Evolutionary conservation across 768 basidiomycete genomes (phyloP).

Genomic region (Grammothele lineata): DNA sequence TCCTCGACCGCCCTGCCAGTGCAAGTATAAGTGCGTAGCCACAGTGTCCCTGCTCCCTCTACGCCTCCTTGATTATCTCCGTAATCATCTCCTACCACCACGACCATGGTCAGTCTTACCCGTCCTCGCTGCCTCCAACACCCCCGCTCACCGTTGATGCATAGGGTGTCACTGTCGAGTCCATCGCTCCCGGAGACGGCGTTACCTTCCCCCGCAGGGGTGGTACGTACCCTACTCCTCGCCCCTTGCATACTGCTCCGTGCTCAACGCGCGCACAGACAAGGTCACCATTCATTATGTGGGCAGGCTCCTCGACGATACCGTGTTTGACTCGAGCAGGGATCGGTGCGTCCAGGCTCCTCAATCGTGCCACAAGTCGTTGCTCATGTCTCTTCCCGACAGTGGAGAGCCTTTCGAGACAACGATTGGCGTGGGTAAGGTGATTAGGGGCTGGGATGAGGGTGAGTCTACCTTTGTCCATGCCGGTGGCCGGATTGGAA

Average conservation of each 20-base stretch:
- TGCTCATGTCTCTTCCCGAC: constrained; percentile 6
- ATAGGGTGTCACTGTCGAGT: constrained; percentile 70
- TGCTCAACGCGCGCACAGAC: constrained; percentile 40
- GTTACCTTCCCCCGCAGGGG: constrained; percentile 60
- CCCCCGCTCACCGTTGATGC: constrained; percentile 1
- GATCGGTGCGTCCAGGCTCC: constrained; percentile 51
- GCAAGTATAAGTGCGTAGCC: constrained; percentile 42
- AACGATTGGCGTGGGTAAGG: constrained; percentile 72
- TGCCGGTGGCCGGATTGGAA: no score
- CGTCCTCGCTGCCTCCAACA: constrained; percentile 29
- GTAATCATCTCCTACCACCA: constrained; percentile 16
- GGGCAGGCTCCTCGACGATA: constrained; percentile 63
- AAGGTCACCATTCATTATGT: constrained; percentile 75
- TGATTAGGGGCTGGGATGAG: constrained; percentile 91
- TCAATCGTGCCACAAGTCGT: not conserved
- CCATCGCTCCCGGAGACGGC: constrained; percentile 57
- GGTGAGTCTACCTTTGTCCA: constrained; percentile 41
- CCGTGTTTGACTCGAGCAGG: constrained; percentile 69
- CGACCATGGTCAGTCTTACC: constrained; percentile 25
- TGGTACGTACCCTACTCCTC: constrained; percentile 42
- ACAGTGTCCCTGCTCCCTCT: constrained; percentile 30
- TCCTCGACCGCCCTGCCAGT: constrained; percentile 43
- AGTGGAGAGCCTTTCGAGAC: constrained; percentile 63
- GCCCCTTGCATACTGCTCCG: constrained; percentile 7
- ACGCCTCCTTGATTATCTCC: constrained; percentile 19